Conservation (phyloP, 2,329 filamentous ascomycete genomes). For the Talaromyces rugulosus region DNA sequence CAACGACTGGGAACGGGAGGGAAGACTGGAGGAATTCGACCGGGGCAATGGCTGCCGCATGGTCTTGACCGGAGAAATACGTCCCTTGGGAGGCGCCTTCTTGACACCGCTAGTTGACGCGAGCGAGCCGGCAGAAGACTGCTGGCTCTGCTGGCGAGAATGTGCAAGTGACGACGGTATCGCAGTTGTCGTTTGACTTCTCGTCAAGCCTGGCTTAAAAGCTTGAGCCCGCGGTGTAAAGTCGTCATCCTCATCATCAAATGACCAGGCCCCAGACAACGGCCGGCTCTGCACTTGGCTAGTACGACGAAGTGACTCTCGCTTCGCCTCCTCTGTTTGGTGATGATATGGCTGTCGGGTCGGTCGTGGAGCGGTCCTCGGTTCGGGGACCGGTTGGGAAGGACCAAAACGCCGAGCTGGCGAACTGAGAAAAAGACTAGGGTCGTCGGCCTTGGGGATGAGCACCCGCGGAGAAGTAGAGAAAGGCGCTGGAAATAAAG, state of each 20-base stretch:
- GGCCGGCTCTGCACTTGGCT: constrained; percentile 25
- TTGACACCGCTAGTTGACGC: constrained; percentile 32
- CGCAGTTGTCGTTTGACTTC: constrained; percentile 39
- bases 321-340: constrained; percentile 45
- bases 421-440: constrained; percentile 46
- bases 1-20: constrained; percentile 38
- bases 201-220: constrained; percentile 32
- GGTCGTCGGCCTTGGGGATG: constrained; percentile 38
- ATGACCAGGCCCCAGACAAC: constrained; percentile 21
- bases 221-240: constrained; percentile 30
- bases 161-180: constrained; percentile 23
- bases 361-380: constrained; percentile 3
- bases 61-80: constrained; percentile 38
- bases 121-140: constrained; percentile 26
- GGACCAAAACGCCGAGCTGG: constrained; percentile 45
- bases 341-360: constrained; percentile 45
- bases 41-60: constrained; percentile 30
- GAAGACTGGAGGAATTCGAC: constrained; percentile 27
- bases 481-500: constrained; percentile 41
- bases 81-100: constrained; percentile 41
- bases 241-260: constrained; percentile 30
- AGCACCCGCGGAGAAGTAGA: constrained; percentile 42
- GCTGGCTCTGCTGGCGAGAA: constrained; percentile 26
- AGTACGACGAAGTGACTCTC: constrained; percentile 36
- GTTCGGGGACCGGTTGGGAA: constrained; percentile 27